phyloP scores from a whole-genome alignment of 2,329 filamentous ascomycete genomes.

The Penicillium sp. region DNA sequence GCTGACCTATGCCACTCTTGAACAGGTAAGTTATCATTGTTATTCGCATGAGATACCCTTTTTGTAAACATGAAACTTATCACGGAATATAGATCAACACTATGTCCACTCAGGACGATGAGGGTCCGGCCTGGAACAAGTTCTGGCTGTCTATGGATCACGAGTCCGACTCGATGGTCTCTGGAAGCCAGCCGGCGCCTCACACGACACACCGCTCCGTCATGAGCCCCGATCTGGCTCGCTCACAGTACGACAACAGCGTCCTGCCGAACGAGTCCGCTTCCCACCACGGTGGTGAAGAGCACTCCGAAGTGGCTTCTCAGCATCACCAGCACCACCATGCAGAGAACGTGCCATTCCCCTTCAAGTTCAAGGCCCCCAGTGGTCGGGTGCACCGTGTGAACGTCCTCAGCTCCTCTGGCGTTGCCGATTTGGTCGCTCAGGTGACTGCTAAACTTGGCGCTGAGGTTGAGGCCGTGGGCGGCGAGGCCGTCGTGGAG shows the following conservation, averaged over 20 bases:
- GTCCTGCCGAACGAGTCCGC: slow-evolving; percentile 93
- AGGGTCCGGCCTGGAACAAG: slow-evolving; percentile 99
- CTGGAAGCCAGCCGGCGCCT: slow-evolving; percentile 74
- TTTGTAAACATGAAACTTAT: neutral
- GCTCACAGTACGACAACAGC: slow-evolving; percentile 69
- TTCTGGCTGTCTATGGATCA: slow-evolving; percentile 97
- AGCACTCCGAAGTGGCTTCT: slow-evolving; percentile 73
- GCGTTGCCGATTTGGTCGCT: slow-evolving; percentile 77
- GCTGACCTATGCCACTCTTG: slow-evolving; percentile 94
- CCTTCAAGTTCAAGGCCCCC: slow-evolving; percentile 99
- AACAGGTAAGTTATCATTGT: slow-evolving; percentile 69
- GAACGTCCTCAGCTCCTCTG: slow-evolving; percentile 80
- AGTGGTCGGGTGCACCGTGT: slow-evolving; percentile 92
- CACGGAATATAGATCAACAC: slow-evolving; percentile 70
- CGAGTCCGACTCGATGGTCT: slow-evolving; percentile 95
- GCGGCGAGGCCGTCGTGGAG: slow-evolving; percentile 77
- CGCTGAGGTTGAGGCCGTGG: slow-evolving; percentile 79
- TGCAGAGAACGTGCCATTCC: slow-evolving; percentile 77
- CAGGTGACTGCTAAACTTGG: slow-evolving; percentile 86
- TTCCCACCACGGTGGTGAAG: slow-evolving; percentile 85
- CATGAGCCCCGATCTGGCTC: slow-evolving; percentile 74
- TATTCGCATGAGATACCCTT: neutral
- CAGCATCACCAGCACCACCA: slow-evolving; percentile 64
- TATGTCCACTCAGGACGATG: slow-evolving; percentile 84
- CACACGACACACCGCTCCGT: slow-evolving; percentile 74